These are phyloP conservation scores for Elsinoe australis DNA, from an alignment of 2,329 filamentous ascomycete species.

Conservation along the genomic window DNA sequence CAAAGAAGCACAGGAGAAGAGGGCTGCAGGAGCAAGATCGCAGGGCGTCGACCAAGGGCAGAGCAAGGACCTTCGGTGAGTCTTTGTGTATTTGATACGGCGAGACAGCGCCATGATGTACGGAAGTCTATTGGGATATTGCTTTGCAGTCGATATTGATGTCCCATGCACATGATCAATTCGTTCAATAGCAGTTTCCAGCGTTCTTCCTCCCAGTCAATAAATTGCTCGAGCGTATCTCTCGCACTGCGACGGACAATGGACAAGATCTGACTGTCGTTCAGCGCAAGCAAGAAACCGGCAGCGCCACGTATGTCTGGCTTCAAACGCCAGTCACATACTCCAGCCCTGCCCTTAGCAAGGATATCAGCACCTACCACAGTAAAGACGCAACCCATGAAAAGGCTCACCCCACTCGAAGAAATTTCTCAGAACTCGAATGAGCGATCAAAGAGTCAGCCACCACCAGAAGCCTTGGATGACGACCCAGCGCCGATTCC, in stretches of 20 bases:
- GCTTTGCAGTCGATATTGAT: no score
- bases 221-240: no score
- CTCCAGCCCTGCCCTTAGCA: background rate
- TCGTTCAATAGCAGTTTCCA: no score
- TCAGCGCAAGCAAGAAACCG: constrained; percentile 1
- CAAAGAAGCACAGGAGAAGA: background rate
- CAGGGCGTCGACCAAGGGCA: background rate
- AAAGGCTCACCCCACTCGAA: background rate
- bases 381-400: background rate
- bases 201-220: no score
- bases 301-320: constrained; percentile 1
- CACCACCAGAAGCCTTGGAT: background rate
- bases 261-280: background rate
- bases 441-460: constrained; percentile 2
- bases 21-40: background rate
- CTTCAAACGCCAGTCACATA: constrained; percentile 8
- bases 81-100: constrained; percentile 11
- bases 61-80: constrained; percentile 4
- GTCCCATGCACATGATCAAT: no score
- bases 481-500: background rate
- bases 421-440: constrained; percentile 14
- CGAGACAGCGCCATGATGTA: constrained; percentile 10
- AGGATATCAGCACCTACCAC: background rate
- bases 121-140: no score
- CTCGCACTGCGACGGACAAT: no score